Evolutionary conservation across 1,139 yeast species (phyloP).

Genomic region (Ogataea hybrid): DNA sequence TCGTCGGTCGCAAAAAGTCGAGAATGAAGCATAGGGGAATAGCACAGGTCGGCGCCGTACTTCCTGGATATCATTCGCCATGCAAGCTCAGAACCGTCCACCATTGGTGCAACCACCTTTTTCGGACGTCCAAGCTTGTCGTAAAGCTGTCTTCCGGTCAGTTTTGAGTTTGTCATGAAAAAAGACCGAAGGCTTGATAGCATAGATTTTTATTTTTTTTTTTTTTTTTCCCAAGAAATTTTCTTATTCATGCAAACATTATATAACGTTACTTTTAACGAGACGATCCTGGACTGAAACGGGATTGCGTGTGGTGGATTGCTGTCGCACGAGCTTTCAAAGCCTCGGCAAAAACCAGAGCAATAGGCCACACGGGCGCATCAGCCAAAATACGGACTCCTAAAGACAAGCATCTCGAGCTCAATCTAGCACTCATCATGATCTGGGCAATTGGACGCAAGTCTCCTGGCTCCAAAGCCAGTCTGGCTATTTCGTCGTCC

Average conservation of each 20-base stretch:
- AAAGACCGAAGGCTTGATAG: conserved; percentile 1
- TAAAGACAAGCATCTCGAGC: conserved; percentile 55
- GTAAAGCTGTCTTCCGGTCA: conserved; percentile 68
- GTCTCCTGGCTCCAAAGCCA: conserved; percentile 43
- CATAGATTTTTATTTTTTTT: conserved; percentile 2
- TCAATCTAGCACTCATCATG: conserved; percentile 46
- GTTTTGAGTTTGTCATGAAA: conserved; percentile 23
- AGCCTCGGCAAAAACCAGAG: conserved; percentile 73
- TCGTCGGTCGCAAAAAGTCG: conserved; percentile 81
- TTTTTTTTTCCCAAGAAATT: conserved; percentile 1
- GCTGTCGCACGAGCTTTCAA: conserved; percentile 61
- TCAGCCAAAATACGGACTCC: conserved; percentile 75
- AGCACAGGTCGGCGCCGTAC: conserved; percentile 92
- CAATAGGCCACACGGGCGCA: conserved; percentile 83
- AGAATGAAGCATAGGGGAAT: conserved; percentile 97
- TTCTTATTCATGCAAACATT: conserved; percentile 1
- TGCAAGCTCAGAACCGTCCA: conserved; percentile 93
- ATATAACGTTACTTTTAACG: conserved; percentile 3
- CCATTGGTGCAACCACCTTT: conserved; percentile 97
- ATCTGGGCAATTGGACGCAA: conserved; percentile 41
- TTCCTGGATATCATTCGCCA: conserved; percentile 88
- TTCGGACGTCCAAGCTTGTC: conserved; percentile 70
- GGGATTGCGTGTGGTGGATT: conserved; percentile 26
- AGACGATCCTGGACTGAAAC: conserved; percentile 18
- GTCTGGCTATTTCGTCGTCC: conserved; percentile 42